These are phyloP conservation scores for Rubia balearica DNA, from an alignment of 305 asterid genomes.

Conservation along the genomic window DNA sequence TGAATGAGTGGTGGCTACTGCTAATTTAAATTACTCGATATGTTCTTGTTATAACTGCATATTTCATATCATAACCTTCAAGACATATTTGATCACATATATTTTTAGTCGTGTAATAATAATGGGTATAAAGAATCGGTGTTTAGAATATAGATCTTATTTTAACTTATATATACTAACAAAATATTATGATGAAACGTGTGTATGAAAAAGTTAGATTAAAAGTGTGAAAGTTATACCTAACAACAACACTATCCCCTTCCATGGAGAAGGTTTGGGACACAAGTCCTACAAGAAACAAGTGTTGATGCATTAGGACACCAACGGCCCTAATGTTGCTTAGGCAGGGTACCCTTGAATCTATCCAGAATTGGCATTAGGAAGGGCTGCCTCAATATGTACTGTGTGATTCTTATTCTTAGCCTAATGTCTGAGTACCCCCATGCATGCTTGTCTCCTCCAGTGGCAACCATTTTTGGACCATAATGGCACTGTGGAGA, in stretches of 20 bases:
- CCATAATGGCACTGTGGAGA: constrained; percentile 6
- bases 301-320: constrained; percentile 2
- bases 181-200: too few species aligned
- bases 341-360: background rate
- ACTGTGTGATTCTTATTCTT: background rate
- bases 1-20: too few species aligned
- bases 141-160: too few species aligned
- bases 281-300: constrained; percentile 3
- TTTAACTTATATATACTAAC: too few species aligned
- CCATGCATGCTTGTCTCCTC: constrained; percentile 18
- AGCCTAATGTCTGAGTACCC: background rate
- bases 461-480: constrained; percentile 9
- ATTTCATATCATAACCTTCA: too few species aligned
- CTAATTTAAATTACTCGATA: too few species aligned
- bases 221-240: too few species aligned
- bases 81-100: too few species aligned
- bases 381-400: background rate
- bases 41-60: too few species aligned
- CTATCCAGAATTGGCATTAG: constrained; percentile 3
- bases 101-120: too few species aligned
- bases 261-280: background rate
- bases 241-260: background rate
- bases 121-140: too few species aligned
- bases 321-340: constrained; percentile 16
- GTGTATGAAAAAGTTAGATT: too few species aligned